Conservation (phyloP, 2,329 filamentous ascomycete species). For the Zymoseptoria tritici region DNA sequence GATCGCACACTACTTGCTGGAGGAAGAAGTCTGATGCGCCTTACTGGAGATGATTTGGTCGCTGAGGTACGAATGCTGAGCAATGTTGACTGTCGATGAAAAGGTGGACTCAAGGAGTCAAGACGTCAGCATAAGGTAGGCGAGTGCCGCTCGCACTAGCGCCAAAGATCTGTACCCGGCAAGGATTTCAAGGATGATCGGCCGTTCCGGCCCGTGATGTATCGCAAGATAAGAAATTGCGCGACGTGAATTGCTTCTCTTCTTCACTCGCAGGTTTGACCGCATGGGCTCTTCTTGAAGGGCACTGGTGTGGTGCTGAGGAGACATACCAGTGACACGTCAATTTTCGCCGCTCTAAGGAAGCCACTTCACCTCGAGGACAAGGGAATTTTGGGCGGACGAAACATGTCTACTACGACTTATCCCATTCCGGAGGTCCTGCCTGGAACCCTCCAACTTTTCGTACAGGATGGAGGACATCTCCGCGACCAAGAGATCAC, state of each 20-base stretch:
- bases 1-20: too few relatives aligned
- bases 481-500: conserved; percentile 38
- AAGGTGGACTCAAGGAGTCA: neutral
- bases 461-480: conserved; percentile 13
- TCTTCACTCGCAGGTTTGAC: neutral
- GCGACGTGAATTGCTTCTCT: neutral
- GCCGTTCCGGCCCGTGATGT: neutral
- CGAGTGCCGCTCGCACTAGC: neutral
- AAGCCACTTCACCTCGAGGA: neutral
- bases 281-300: neutral
- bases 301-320: neutral
- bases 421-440: conserved; percentile 1
- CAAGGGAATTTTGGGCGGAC: neutral
- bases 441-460: conserved; percentile 18
- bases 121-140: neutral
- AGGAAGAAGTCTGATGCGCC: too few relatives aligned
- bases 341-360: neutral
- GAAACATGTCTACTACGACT: neutral
- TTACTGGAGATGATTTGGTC: neutral
- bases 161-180: neutral
- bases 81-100: neutral
- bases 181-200: neutral
- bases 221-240: neutral
- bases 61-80: neutral
- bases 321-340: neutral